Evolutionary conservation across 331 rosid genomes (phyloP).

Genomic region (Erythrophleum ivorense): DNA sequence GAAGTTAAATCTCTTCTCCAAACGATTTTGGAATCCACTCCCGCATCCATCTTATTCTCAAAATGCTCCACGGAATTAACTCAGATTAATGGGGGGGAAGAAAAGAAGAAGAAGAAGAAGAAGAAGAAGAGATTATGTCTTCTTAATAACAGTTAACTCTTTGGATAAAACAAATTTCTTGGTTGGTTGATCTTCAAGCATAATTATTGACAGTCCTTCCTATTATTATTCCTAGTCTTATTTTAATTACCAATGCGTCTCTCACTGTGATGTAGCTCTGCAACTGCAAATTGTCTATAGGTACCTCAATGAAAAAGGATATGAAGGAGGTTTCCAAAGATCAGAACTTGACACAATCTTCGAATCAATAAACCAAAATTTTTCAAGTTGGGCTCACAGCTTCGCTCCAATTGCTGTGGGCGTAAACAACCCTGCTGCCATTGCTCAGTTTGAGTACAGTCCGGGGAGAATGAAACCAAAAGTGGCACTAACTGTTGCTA

Average conservation of each 20-base stretch:
- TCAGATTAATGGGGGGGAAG: no score
- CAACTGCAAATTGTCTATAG: slow-evolving; percentile 21
- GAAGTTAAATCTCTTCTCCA: no score
- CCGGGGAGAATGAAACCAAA: background rate
- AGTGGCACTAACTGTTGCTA: background rate
- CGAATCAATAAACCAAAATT: background rate
- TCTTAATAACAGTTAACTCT: no score
- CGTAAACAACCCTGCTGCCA: background rate
- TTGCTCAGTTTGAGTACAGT: background rate
- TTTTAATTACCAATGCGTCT: no score
- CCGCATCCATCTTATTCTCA: no score
- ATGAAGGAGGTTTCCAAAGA: slow-evolving; percentile 44
- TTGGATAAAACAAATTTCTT: no score
- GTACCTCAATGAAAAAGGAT: slow-evolving; percentile 46
- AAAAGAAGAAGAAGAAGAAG: no score
- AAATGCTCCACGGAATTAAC: no score
- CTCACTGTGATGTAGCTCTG: background rate
- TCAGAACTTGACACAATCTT: slow-evolving; percentile 37
- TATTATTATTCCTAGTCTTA: no score
- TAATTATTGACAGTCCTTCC: no score
- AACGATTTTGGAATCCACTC: background rate
- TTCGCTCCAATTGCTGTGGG: background rate
- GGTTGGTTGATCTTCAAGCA: no score
- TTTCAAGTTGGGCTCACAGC: background rate
- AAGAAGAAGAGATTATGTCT: no score